A percentile compares a stretch with the other conserved stretches of the same genome.
Evolutionary conservation across 225 moss, liverwort and hornwort genomes (phyloP).

Genomic region (Asterella californica): DNA sequence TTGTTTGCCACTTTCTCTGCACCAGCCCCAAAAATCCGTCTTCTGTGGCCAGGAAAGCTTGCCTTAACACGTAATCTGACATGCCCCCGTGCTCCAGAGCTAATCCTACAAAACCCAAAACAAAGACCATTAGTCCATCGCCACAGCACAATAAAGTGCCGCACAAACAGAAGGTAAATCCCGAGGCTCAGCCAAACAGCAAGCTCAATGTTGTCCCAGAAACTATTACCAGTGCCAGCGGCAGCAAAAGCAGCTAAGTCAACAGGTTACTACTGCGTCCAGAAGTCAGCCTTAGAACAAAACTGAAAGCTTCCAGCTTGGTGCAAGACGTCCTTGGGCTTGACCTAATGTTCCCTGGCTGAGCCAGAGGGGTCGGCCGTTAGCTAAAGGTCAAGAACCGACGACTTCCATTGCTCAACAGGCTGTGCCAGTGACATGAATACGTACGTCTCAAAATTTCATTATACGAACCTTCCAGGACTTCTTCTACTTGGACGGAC

Average conservation of each 20-base stretch:
- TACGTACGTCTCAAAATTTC: background rate
- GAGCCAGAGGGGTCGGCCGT: background rate
- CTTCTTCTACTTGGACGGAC: background rate
- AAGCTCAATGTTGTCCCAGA: background rate
- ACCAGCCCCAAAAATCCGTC: slow-evolving; percentile 63
- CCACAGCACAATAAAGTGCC: background rate
- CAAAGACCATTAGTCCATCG: background rate
- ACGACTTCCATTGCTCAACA: background rate
- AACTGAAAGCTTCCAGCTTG: background rate
- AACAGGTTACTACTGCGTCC: background rate
- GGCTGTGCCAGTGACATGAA: background rate
- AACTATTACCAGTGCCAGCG: background rate
- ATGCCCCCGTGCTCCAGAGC: slow-evolving; percentile 62
- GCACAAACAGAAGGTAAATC: background rate
- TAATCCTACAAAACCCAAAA: slow-evolving; percentile 35
- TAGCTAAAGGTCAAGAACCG: background rate
- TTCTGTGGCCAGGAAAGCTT: slow-evolving; percentile 82
- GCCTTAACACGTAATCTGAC: slow-evolving; percentile 62
- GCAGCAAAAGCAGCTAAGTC: background rate
- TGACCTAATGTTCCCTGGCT: background rate
- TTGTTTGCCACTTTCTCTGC: slow-evolving; percentile 63
- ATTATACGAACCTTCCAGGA: background rate
- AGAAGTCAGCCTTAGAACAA: background rate
- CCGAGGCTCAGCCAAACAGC: background rate
- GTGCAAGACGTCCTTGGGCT: background rate